phyloP scores from a whole-genome alignment of 768 basidiomycete species.

The Auricularia auricula-judae region DNA sequence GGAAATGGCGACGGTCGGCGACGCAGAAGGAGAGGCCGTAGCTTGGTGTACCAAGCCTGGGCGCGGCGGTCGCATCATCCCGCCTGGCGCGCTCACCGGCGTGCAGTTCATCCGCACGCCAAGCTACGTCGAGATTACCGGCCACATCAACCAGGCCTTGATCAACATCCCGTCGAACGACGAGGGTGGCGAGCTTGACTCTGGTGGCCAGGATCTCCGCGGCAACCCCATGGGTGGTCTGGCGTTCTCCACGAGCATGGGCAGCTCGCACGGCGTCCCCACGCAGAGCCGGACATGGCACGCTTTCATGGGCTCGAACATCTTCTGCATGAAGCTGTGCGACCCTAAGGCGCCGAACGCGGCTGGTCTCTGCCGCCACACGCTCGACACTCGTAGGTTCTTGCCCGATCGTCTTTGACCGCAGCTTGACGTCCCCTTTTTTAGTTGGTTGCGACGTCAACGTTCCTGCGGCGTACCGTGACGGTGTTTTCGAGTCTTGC shows the following conservation, averaged over 20 bases:
- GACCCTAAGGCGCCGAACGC: constrained; percentile 9
- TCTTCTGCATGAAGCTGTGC: constrained; percentile 12
- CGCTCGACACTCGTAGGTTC: constrained; percentile 23
- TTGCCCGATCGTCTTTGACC: not conserved
- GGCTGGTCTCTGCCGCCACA: constrained; percentile 9
- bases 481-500: constrained; percentile 55
- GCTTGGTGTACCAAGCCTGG: constrained; percentile 69
- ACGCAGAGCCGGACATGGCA: constrained; percentile 13
- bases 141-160: constrained; percentile 49
- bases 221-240: constrained; percentile 26
- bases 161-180: constrained; percentile 34
- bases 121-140: constrained; percentile 50
- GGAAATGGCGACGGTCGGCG: constrained; percentile 40
- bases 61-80: constrained; percentile 60
- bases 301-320: constrained; percentile 24
- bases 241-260: constrained; percentile 32
- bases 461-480: constrained; percentile 49
- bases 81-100: constrained; percentile 48
- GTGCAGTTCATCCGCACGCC: constrained; percentile 53
- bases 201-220: constrained; percentile 23
- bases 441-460: constrained; percentile 58
- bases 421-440: not conserved
- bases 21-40: constrained; percentile 60
- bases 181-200: constrained; percentile 23
- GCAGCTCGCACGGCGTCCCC: constrained; percentile 28